Percentiles rank a stretch among this genome's conserved stretches.
Evolutionary conservation across 306 rosid species (phyloP).

Genomic region (Cucurbita pepo): DNA sequence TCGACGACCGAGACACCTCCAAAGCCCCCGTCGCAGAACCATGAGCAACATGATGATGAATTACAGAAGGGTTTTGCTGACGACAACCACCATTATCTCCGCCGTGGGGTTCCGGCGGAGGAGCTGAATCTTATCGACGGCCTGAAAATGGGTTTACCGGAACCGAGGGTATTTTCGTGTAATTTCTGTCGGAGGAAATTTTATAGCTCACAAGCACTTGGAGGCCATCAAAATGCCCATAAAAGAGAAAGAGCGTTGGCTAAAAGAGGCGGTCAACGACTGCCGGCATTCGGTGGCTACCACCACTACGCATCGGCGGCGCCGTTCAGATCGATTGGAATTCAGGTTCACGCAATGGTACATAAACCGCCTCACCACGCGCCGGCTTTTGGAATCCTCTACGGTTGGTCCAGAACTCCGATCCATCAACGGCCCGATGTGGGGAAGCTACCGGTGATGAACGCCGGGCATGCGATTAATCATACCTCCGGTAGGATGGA

Average conservation of each 20-base stretch:
- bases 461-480: not conserved
- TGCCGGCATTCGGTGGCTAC: not conserved
- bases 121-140: not conserved
- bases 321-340: constrained; percentile 2
- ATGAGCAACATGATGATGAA: not conserved
- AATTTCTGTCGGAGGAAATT: constrained; percentile 3
- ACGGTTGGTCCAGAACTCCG: not conserved
- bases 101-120: constrained; percentile 1
- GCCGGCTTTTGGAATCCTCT: not conserved
- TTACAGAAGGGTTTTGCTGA: not conserved
- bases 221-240: constrained; percentile 6
- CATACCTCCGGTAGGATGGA: not conserved
- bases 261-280: not conserved
- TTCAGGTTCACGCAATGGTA: not conserved
- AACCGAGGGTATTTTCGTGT: not conserved
- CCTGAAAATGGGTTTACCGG: not conserved
- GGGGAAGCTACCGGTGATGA: not conserved
- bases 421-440: not conserved
- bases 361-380: not conserved
- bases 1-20: not conserved
- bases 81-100: not conserved
- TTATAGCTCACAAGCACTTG: constrained; percentile 5
- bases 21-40: not conserved
- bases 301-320: not conserved
- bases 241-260: constrained; percentile 2